Evolutionary conservation across 2,329 filamentous ascomycete species (phyloP), one percentile per base, ranked within the genome.

Genomic region (Aspergillus awamori): DNA sequence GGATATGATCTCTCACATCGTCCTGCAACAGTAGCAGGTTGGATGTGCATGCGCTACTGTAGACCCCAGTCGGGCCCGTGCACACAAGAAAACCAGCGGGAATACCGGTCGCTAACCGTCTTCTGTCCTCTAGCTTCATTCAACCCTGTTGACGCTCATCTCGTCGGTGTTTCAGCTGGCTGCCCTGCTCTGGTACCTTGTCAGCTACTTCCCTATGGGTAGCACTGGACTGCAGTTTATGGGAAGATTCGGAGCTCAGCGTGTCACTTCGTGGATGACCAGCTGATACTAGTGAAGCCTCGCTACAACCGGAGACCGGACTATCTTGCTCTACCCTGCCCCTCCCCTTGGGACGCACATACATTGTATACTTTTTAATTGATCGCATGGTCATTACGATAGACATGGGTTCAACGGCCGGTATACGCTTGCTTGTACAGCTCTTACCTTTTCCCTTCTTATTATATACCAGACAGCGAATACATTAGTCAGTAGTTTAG

Each of bases 151-250:
- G 66, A 98, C 95, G 15, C 82, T 98, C 58, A 81, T 97, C 65
- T 90, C 93, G 22, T 88, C 92, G 63, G 84, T 97, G 62, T 81
- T 93, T 68, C 95, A 99, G 76, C 83, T 98, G 58, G 88, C 89
- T 57, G 91, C 90, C 65, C 82, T 98, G 65, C 67, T 92, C 51
- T 98, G 94, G 94, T 98, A 98, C 79, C 84, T 97, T 51, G 88
- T 98, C 77, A 96, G 92, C 79, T 99, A 99, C 78, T 98, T 98
- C 72, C 95, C 95, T 26, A 97, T 98, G 93, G 95, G 95, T 43
- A 91, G 91, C 60, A 91, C 89, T 58, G 92, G 95, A 45, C 80
- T 99, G 67, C 89, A 94, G 62, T 87, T 97, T 67, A 93, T 93
- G 60, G 92, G 93, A 47, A 88, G 87, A 3, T 95, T 97, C 73